phyloP scores from a whole-genome alignment of 2,329 filamentous ascomycete species.

The Sporothrix schenckii region DNA sequence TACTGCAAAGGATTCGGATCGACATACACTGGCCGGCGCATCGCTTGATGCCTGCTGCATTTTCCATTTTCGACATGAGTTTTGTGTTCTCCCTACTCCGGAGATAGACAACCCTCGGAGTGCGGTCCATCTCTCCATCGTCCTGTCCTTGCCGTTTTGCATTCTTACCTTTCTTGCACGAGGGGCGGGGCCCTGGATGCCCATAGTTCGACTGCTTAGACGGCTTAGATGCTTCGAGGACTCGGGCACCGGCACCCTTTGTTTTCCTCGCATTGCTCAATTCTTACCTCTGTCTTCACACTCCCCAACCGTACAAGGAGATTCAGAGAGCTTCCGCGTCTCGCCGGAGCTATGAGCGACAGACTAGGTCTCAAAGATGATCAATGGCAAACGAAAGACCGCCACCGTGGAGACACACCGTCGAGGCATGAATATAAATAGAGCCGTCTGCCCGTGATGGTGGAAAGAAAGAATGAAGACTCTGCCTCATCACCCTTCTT shows the following conservation, averaged over 20 bases:
- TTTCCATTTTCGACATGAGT: background rate
- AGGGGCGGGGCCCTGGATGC: background rate
- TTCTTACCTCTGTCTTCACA: background rate
- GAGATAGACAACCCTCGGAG: background rate
- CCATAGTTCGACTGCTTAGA: too few relatives aligned
- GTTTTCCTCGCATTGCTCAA: background rate
- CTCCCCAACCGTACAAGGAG: too few relatives aligned
- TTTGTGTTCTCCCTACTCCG: too few relatives aligned
- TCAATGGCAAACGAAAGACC: background rate
- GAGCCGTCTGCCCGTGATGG: background rate
- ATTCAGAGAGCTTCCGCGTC: background rate
- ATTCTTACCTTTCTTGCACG: background rate
- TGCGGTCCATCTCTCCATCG: background rate
- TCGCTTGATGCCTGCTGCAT: background rate
- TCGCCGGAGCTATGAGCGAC: background rate
- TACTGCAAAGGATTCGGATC: background rate
- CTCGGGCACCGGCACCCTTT: background rate
- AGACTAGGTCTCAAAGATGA: background rate
- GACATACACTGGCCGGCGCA: background rate
- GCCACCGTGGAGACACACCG: background rate
- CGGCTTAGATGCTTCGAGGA: background rate
- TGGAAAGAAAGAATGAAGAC: background rate
- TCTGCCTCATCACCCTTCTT: background rate
- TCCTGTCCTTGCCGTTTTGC: background rate
- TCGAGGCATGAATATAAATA: constrained; percentile 19